These are phyloP conservation scores for Aaosphaeria pasadenensis DNA, from an alignment of 2,329 filamentous ascomycete species.

Conservation along the genomic window DNA sequence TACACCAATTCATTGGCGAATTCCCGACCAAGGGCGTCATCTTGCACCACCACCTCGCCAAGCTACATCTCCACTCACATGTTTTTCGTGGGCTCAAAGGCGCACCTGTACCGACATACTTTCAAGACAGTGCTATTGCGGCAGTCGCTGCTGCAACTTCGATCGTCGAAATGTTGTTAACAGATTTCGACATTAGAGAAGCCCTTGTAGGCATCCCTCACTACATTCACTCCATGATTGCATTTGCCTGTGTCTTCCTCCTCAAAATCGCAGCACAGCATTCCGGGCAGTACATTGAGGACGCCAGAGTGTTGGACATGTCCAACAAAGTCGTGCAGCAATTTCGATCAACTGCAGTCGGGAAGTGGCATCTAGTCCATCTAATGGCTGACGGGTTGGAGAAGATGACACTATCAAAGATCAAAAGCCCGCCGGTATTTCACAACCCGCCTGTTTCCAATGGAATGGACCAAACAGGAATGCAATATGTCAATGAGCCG, in stretches of 20 bases:
- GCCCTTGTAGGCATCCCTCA: constrained; percentile 47
- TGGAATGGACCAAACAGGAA: constrained; percentile 5
- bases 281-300: constrained; percentile 38
- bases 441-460: constrained; percentile 1
- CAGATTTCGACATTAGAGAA: constrained; percentile 42
- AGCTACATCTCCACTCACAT: constrained; percentile 52
- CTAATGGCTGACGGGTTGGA: constrained; percentile 48
- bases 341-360: constrained; percentile 42
- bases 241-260: constrained; percentile 53
- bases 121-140: constrained; percentile 46
- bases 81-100: constrained; percentile 47
- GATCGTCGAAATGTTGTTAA: constrained; percentile 46
- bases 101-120: constrained; percentile 47
- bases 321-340: constrained; percentile 38
- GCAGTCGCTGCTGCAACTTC: constrained; percentile 48
- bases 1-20: constrained; percentile 47
- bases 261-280: constrained; percentile 48
- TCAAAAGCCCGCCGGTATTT: constrained; percentile 6
- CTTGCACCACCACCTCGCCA: constrained; percentile 53
- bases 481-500: constrained; percentile 8
- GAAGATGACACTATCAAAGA: constrained; percentile 32
- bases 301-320: constrained; percentile 36
- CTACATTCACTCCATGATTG: constrained; percentile 54
- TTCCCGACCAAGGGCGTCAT: constrained; percentile 52
- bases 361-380: constrained; percentile 46